Conservation (phyloP, 2,329 filamentous ascomycete species). For the Exophiala bonariae region DNA sequence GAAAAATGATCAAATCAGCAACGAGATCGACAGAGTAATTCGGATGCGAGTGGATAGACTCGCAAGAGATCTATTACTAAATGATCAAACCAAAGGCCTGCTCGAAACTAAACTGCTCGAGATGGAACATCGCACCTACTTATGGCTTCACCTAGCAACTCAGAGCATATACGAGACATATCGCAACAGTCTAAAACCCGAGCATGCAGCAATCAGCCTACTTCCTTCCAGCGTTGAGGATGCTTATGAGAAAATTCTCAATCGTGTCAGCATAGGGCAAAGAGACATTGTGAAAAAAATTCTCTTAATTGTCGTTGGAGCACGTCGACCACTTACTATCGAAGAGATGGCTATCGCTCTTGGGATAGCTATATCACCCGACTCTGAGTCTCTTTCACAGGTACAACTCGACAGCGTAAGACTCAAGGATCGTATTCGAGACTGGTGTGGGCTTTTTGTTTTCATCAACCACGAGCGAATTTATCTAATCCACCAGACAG, state of each 20-base stretch:
- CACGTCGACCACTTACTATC: conserved; percentile 18
- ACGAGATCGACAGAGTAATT: no score
- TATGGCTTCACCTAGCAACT: conserved; percentile 29
- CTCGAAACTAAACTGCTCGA: conserved; percentile 16
- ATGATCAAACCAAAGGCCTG: background rate
- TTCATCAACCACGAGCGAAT: conserved; percentile 33
- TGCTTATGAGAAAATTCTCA: conserved; percentile 27
- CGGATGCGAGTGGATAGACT: background rate
- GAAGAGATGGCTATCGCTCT: conserved; percentile 22
- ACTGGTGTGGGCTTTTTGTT: conserved; percentile 40
- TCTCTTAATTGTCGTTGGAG: conserved; percentile 25
- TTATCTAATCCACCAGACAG: conserved; percentile 44
- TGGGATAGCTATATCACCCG: conserved; percentile 2
- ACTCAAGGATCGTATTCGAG: conserved; percentile 26
- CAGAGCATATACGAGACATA: conserved; percentile 16
- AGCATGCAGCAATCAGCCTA: conserved; percentile 11
- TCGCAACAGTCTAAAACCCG: conserved; percentile 10
- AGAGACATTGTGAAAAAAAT: conserved; percentile 11
- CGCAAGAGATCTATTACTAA: background rate
- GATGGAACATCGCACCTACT: conserved; percentile 34
- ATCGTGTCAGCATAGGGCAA: background rate
- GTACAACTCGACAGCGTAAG: background rate
- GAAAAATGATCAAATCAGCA: no score
- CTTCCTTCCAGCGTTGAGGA: conserved; percentile 20
- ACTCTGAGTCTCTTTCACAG: background rate